Conservation (phyloP, 2,329 filamentous ascomycete species). For the Diaporthe sp. region DNA sequence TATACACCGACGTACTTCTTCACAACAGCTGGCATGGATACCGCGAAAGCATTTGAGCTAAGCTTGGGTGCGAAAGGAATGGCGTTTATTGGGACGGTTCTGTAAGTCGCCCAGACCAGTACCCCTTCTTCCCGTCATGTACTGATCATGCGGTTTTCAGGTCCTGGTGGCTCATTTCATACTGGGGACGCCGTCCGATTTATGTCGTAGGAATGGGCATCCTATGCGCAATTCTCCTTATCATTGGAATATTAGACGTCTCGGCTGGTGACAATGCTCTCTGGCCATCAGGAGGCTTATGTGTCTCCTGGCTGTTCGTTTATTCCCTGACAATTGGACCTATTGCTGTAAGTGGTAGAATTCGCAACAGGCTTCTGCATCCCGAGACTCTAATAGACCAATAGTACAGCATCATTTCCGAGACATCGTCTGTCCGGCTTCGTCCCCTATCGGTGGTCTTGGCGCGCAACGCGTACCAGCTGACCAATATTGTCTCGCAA, state of each 20-base stretch:
- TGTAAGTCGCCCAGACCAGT: conserved; percentile 52
- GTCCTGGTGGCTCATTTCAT: conserved; percentile 20
- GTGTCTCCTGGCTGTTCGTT: conserved; percentile 1
- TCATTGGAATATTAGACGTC: conserved; percentile 10
- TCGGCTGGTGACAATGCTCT: conserved; percentile 1
- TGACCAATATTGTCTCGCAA: conserved; percentile 10
- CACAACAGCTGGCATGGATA: conserved; percentile 51
- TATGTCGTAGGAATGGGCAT: conserved; percentile 3
- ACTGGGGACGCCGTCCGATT: conserved; percentile 22
- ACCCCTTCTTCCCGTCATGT: fast-evolving
- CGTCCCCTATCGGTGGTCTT: neutral
- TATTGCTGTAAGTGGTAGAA: neutral
- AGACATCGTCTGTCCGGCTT: conserved; percentile 6
- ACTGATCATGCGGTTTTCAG: neutral
- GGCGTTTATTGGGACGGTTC: conserved; percentile 58
- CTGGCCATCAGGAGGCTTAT: conserved; percentile 10
- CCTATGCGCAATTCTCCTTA: neutral
- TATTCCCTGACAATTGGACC: conserved; percentile 17
- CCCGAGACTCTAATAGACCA: neutral
- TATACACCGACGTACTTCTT: conserved; percentile 58
- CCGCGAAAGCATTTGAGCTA: conserved; percentile 50
- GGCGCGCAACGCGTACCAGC: conserved; percentile 8
- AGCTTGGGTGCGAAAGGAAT: conserved; percentile 55
- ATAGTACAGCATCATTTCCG: conserved; percentile 20
- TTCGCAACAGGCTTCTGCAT: fast-evolving